Evolutionary conservation across 169 alveolate genomes (phyloP).

Genomic region (Plasmodium ovale): DNA sequence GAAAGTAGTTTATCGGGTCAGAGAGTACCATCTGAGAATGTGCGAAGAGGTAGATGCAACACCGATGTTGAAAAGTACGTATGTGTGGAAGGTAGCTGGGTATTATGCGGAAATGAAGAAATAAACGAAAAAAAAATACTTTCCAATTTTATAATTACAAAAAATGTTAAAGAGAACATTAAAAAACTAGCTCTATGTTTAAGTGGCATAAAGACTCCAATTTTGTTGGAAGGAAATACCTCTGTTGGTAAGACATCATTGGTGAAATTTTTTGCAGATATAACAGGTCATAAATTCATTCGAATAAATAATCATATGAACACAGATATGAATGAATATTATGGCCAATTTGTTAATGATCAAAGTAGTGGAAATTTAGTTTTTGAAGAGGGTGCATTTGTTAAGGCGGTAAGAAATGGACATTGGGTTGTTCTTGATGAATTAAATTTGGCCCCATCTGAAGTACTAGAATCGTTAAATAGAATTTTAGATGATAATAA

Average conservation of each 20-base stretch:
- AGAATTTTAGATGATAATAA: constrained; percentile 99
- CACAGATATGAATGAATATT: constrained; percentile 98
- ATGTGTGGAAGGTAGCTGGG: constrained; percentile 72
- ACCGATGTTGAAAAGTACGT: constrained; percentile 58
- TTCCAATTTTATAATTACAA: constrained; percentile 92
- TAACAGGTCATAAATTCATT: constrained; percentile 95
- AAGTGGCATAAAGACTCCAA: constrained; percentile 96
- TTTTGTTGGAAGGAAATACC: constrained; percentile 99
- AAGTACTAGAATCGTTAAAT: constrained; percentile 98
- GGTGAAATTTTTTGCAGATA: constrained; percentile 94
- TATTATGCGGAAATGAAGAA: constrained; percentile 65
- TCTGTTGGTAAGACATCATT: constrained; percentile 99
- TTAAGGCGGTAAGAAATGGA: constrained; percentile 98
- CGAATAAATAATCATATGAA: constrained; percentile 99
- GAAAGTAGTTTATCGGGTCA: background rate
- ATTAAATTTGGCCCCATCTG: constrained; percentile 98
- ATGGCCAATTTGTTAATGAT: constrained; percentile 97
- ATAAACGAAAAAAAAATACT: constrained; percentile 26
- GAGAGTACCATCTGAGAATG: background rate
- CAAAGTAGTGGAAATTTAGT: constrained; percentile 89
- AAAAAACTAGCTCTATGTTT: constrained; percentile 92
- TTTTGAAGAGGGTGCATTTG: constrained; percentile 98
- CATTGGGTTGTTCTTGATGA: constrained; percentile 99
- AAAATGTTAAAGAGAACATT: constrained; percentile 90
- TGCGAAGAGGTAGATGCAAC: constrained; percentile 61